A percentile compares a stretch with the other conserved stretches of the same genome.
These are phyloP conservation scores for Chytriomyces hyalinus DNA, from an alignment of 192 early-diverging fungal species.

Conservation along the genomic window DNA sequence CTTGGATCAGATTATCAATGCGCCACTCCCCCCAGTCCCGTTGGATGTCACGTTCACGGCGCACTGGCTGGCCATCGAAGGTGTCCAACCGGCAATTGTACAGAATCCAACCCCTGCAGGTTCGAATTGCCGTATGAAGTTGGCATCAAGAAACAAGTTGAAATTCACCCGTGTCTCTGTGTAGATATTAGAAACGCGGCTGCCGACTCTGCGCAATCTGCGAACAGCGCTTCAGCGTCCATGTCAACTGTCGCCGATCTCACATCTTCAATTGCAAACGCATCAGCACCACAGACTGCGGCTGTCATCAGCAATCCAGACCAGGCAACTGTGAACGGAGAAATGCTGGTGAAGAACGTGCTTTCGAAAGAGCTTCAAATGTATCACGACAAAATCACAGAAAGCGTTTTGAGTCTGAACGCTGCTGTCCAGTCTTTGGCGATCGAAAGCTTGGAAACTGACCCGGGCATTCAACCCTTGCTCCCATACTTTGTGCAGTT, in stretches of 20 bases:
- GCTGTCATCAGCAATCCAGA: constrained; percentile 56
- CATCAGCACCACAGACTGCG: constrained; percentile 9
- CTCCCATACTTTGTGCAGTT: constrained; percentile 95
- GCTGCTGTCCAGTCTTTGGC: constrained; percentile 65
- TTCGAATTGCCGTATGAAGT: constrained; percentile 10
- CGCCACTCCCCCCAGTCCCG: constrained; percentile 88
- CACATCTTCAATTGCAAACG: neutral
- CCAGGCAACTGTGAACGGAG: constrained; percentile 41
- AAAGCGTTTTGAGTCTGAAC: constrained; percentile 72
- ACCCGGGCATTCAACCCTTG: constrained; percentile 94
- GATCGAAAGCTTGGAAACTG: constrained; percentile 79
- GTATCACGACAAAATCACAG: constrained; percentile 92
- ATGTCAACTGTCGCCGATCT: neutral
- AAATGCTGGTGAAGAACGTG: constrained; percentile 85
- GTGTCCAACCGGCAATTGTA: constrained; percentile 95
- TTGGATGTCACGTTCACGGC: constrained; percentile 88
- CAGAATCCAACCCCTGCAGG: constrained; percentile 88
- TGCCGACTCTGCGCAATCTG: neutral
- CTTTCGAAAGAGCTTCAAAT: constrained; percentile 92
- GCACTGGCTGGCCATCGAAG: constrained; percentile 99
- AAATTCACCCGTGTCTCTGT: neutral
- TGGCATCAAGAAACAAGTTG: too few relatives aligned
- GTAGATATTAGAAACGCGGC: constrained; percentile 14
- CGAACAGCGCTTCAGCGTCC: neutral
- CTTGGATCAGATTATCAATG: constrained; percentile 84